Conservation (phyloP, 2,329 filamentous ascomycete species). For the Pyricularia sp. region DNA sequence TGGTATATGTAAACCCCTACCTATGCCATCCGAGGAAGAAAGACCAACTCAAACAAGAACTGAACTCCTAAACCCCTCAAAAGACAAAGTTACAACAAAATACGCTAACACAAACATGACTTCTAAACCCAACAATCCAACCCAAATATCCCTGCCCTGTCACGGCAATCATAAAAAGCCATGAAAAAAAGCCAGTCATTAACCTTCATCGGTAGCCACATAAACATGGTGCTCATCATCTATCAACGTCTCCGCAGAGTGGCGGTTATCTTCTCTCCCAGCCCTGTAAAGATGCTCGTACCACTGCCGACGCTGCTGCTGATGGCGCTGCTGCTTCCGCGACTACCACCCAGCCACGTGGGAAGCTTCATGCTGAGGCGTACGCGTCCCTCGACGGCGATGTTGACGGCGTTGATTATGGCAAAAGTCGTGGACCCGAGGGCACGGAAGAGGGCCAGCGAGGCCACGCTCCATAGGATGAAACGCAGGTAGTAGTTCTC, state of each 20-base stretch:
- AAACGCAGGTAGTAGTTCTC: slow-evolving; percentile 88
- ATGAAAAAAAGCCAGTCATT: neutral
- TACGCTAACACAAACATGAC: neutral
- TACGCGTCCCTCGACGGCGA: slow-evolving; percentile 77
- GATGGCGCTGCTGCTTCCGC: slow-evolving; percentile 31
- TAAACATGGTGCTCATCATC: neutral
- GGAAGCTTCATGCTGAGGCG: slow-evolving; percentile 46
- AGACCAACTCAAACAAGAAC: neutral
- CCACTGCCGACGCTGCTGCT: slow-evolving; percentile 40
- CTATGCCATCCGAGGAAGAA: neutral
- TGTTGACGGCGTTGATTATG: slow-evolving; percentile 74
- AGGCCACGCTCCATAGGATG: slow-evolving; percentile 86
- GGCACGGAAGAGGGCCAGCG: slow-evolving; percentile 78
- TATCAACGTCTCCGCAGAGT: neutral
- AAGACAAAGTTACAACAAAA: neutral
- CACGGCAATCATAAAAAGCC: neutral
- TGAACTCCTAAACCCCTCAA: neutral
- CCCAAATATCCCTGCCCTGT: neutral
- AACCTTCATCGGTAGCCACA: neutral
- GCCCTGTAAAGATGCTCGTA: slow-evolving; percentile 15
- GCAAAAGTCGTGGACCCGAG: slow-evolving; percentile 75
- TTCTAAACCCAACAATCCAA: neutral
- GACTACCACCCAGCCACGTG: slow-evolving; percentile 34
- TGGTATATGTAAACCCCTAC: neutral
- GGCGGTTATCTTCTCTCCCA: neutral